Evolutionary conservation across 257 asterid genomes (phyloP), one percentile per base, ranked within the genome.

Genomic region (Solanum peruvianum): DNA sequence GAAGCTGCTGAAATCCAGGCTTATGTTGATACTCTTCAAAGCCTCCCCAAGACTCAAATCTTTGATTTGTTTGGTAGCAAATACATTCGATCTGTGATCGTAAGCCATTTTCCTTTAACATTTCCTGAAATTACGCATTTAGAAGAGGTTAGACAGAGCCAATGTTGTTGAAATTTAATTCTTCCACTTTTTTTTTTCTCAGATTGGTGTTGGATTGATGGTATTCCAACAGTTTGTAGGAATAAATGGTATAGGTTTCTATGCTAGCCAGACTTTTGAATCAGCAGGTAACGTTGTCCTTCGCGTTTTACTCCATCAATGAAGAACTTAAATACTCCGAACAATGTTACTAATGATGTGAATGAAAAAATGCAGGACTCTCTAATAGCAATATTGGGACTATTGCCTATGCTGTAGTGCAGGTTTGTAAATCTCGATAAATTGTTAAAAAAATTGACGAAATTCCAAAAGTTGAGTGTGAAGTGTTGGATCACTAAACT

Each of bases 161-260:
- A 84, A 44, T 8, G 23, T 37, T 84, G 6, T 87, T 58, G 73
- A 44, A 45, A 37, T 23, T 83, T 25, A 42, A 20, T 21, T 77
- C 20, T 75, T 72, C 29, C 44, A 58, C 37, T 41, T 25, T 9
- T 29, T 14, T 62, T 71, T 47, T 21, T 25, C 70, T 47, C 86
- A 94, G 98, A 90, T 94, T 88, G 98, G 97, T 83, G 94, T 94
- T 33, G 98, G 98, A 73, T 81, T 96, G 87, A 96, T 96, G 98
- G 91, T 92, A 25, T 93, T 93, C 90, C 98, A 96, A 89, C 98
- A 94, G 85, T 89, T 93, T 76, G 92, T 93, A 45, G 98, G 98
- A 72, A 94, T 94, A 89, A 96, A 96, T 69, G 98, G 98, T 37
- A 87, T 96, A 41, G 88, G 95, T 42, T 96, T 96, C 93, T 96